These are phyloP conservation scores for Debaryomyces tyrocola DNA, from an alignment of 805 yeast species.

Conservation along the genomic window DNA sequence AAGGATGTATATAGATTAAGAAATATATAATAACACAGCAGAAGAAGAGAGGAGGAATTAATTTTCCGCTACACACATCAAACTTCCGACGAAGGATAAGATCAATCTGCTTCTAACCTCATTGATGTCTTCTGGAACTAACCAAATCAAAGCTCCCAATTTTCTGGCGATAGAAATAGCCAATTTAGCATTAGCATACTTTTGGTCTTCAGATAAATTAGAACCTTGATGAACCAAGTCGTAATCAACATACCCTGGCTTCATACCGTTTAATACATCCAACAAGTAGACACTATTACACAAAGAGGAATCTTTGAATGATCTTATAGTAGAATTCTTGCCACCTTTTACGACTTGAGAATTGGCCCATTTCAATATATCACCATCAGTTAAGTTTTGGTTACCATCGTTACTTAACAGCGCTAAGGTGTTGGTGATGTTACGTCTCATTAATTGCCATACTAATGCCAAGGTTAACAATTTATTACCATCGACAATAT, in stretches of 20 bases:
- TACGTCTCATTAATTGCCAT: slow-evolving; percentile 98
- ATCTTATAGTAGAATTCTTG: slow-evolving; percentile 66
- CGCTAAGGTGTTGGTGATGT: slow-evolving; percentile 81
- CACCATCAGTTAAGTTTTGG: slow-evolving; percentile 63
- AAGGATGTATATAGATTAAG: not conserved
- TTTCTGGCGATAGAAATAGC: slow-evolving; percentile 98
- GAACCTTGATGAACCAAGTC: slow-evolving; percentile 80
- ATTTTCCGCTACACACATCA: slow-evolving; percentile 58
- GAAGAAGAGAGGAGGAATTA: slow-evolving; percentile 5
- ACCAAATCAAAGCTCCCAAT: slow-evolving; percentile 95
- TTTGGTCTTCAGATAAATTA: slow-evolving; percentile 69
- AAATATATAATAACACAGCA: not conserved
- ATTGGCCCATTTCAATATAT: slow-evolving; percentile 93
- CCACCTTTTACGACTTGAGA: slow-evolving; percentile 85
- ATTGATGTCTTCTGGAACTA: slow-evolving; percentile 98
- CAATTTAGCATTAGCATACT: slow-evolving; percentile 90
- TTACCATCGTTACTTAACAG: slow-evolving; percentile 72
- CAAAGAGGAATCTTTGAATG: slow-evolving; percentile 80
- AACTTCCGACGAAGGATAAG: slow-evolving; percentile 90
- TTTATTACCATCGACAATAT: slow-evolving; percentile 90
- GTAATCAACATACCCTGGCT: slow-evolving; percentile 97
- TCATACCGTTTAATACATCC: slow-evolving; percentile 88
- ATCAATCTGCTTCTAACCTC: slow-evolving; percentile 94
- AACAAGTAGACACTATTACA: slow-evolving; percentile 79
- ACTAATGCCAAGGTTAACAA: slow-evolving; percentile 88